A percentile compares a stretch with the other conserved stretches of the same genome.
phyloP scores from a whole-genome alignment of 2,329 filamentous ascomycete species.

The Madurella mycetomatis region DNA sequence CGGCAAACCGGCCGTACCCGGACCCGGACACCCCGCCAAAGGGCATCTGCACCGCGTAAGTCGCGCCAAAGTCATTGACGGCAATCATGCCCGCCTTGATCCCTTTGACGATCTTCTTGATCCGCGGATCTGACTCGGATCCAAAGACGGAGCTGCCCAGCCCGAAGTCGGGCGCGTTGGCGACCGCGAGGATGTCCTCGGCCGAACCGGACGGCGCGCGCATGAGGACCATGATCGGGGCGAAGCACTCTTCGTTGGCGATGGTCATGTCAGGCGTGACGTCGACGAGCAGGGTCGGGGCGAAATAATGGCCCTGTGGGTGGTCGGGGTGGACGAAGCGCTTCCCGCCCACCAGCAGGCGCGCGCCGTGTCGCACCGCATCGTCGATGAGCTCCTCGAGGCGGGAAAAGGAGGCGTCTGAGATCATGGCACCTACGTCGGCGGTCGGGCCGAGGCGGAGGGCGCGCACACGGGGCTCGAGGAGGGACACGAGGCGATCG shows the following conservation, averaged over 20 bases:
- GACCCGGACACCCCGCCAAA: slow-evolving; percentile 90
- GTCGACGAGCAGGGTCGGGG: slow-evolving; percentile 84
- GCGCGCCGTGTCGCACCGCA: slow-evolving; percentile 73
- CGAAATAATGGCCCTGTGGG: slow-evolving; percentile 83
- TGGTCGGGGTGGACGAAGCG: slow-evolving; percentile 67
- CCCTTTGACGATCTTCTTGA: slow-evolving; percentile 61
- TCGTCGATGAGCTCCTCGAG: slow-evolving; percentile 74
- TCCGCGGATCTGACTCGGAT: slow-evolving; percentile 52
- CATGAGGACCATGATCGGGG: slow-evolving; percentile 84
- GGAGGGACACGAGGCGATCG: slow-evolving; percentile 61
- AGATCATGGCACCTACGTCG: slow-evolving; percentile 90
- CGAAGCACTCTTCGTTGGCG: slow-evolving; percentile 88
- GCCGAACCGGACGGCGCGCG: slow-evolving; percentile 58
- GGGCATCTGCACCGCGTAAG: slow-evolving; percentile 88
- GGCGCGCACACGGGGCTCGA: slow-evolving; percentile 68
- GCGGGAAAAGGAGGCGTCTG: slow-evolving; percentile 65
- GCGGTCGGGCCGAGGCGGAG: slow-evolving; percentile 72
- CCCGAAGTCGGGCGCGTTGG: slow-evolving; percentile 80
- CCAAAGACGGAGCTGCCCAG: slow-evolving; percentile 90
- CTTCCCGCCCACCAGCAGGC: slow-evolving; percentile 74
- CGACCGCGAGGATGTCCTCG: slow-evolving; percentile 64
- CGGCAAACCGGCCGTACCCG: slow-evolving; percentile 89
- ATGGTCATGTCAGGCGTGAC: slow-evolving; percentile 83
- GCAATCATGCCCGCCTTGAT: slow-evolving; percentile 86
- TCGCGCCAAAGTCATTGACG: slow-evolving; percentile 92